Evolutionary conservation across 1,284 basidiomycete species (phyloP).

Genomic region (Fistulina hepatica): DNA sequence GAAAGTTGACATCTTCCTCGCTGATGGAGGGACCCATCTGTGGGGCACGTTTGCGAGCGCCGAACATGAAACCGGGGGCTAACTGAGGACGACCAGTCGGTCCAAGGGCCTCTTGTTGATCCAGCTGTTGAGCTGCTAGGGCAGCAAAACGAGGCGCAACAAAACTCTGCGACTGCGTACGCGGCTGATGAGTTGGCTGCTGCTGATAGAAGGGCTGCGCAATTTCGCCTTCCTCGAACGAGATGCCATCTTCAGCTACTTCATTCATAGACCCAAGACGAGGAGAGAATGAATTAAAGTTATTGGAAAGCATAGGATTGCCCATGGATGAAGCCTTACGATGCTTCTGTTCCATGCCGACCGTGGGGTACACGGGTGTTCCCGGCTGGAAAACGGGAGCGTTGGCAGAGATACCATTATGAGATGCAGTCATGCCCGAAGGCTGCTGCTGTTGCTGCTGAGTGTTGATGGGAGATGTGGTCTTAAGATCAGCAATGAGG

Average conservation of each 20-base stretch:
- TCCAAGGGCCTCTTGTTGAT: slow-evolving; percentile 54
- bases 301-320: slow-evolving; percentile 41
- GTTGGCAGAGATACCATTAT: slow-evolving; percentile 27
- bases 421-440: too few relatives aligned
- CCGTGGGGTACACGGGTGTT: slow-evolving; percentile 42
- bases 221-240: slow-evolving; percentile 70
- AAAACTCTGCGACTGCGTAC: slow-evolving; percentile 70
- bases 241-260: slow-evolving; percentile 53
- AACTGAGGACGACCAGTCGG: slow-evolving; percentile 80
- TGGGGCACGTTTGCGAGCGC: slow-evolving; percentile 53
- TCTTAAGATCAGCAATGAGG: slow-evolving; percentile 76
- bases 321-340: slow-evolving; percentile 73
- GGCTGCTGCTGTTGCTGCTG: slow-evolving; percentile 44
- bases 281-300: slow-evolving; percentile 61
- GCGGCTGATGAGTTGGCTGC: slow-evolving; percentile 50
- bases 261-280: slow-evolving; percentile 75
- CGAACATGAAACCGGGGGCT: slow-evolving; percentile 83
- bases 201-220: slow-evolving; percentile 38
- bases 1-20: slow-evolving; percentile 70
- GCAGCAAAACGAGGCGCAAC: slow-evolving; percentile 81
- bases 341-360: slow-evolving; percentile 48
- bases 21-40: slow-evolving; percentile 46
- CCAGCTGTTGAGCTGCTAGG: slow-evolving; percentile 70
- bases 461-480: slow-evolving; percentile 44
- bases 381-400: slow-evolving; percentile 65